These are phyloP conservation scores for Hansenula anomala DNA, from an alignment of 1,139 yeast genomes.

Conservation along the genomic window DNA sequence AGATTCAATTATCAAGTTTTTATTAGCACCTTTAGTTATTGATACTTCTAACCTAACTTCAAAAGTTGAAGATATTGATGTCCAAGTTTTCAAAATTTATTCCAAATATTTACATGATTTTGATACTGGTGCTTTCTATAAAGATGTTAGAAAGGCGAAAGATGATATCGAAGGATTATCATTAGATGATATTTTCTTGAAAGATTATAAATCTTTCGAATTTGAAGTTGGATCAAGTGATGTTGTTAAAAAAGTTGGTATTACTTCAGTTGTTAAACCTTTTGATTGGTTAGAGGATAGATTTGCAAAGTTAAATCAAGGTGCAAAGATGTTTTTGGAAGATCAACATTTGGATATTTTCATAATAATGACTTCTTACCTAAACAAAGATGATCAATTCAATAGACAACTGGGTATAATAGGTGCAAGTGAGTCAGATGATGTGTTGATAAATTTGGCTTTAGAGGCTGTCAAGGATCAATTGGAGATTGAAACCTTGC, in stretches of 20 bases:
- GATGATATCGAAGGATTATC: conserved; percentile 58
- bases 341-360: conserved; percentile 45
- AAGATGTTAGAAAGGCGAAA: conserved; percentile 48
- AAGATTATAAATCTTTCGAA: conserved; percentile 78
- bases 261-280: conserved; percentile 70
- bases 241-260: conserved; percentile 46
- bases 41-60: conserved; percentile 66
- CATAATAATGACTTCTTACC: conserved; percentile 60
- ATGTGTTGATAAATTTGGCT: conserved; percentile 25
- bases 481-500: conserved; percentile 27
- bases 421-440: conserved; percentile 19
- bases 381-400: conserved; percentile 38
- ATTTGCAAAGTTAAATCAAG: conserved; percentile 33
- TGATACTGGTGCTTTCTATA: conserved; percentile 28
- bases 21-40: conserved; percentile 63
- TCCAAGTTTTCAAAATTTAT: conserved; percentile 37
- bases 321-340: conserved; percentile 32
- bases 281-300: conserved; percentile 49
- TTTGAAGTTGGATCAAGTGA: conserved; percentile 31
- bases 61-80: conserved; percentile 55
- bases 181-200: conserved; percentile 57
- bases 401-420: conserved; percentile 52
- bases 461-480: conserved; percentile 26
- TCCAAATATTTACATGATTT: conserved; percentile 15
- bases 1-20: conserved; percentile 40